These are phyloP conservation scores for Mitragyna speciosa DNA, from an alignment of 257 asterid genomes.

Conservation along the genomic window DNA sequence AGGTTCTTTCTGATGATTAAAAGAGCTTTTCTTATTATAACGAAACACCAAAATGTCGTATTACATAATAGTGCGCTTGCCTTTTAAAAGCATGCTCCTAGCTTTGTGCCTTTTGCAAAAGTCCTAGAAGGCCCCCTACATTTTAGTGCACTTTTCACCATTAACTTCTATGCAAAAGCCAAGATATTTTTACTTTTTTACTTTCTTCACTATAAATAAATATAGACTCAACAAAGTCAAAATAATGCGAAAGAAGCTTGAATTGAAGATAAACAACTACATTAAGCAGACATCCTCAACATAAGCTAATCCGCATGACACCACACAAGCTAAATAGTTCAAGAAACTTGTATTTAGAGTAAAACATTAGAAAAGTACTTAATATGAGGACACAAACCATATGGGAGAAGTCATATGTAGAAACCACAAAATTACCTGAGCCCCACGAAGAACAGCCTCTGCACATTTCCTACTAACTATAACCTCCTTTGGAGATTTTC, in stretches of 20 bases:
- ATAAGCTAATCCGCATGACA: no score
- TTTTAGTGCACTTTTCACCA: no score
- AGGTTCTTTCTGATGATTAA: no score
- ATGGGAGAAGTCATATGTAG: not conserved
- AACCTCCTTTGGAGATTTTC: conserved; percentile 78
- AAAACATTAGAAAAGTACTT: not conserved
- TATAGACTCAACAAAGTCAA: not conserved
- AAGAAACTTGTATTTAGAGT: not conserved
- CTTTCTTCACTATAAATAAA: not conserved
- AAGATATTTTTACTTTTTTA: not conserved
- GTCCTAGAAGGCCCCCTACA: no score
- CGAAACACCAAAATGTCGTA: no score
- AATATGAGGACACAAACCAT: not conserved
- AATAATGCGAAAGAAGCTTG: not conserved
- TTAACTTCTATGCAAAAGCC: no score
- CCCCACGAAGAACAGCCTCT: conserved; percentile 99
- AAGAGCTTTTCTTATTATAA: no score
- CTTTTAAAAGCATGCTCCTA: no score
- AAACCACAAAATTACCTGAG: conserved; percentile 60
- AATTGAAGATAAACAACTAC: not conserved
- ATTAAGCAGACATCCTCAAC: not conserved
- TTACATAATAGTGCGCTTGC: no score
- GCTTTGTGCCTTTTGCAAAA: no score
- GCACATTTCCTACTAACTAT: conserved; percentile 97
- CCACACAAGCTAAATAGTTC: not conserved